Base-by-base conservation (phyloP, 306 rosid genomes). In the Neltuma alba region DNA sequence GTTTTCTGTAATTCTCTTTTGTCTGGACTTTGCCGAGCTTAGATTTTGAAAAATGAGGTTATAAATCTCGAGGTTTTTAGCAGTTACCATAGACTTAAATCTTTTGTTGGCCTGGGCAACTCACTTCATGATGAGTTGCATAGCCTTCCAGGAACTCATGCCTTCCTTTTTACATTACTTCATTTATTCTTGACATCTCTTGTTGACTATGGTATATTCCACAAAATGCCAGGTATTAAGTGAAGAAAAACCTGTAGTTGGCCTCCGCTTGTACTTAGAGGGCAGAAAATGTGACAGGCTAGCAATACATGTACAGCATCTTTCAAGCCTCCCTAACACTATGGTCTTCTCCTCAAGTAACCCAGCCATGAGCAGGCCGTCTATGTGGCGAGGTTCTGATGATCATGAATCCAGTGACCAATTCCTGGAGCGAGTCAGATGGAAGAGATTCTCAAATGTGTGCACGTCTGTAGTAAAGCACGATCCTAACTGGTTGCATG, bases 401-500 rank as follows among this genome's bases (percentile, higher is more conserved):
- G 91, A 91, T 54, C 67, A 42, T 55, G 92, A 92, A 67, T 72
- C 47, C 62, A 85, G 82, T 41, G 58, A 79, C 42, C 92, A 89
- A 75, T 94, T 89, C 84, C 63, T 91, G 52, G 98, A 94, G 83
- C 90, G 93, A 47, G 41, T 94, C 75, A 88, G 91, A 78, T 94
- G 98, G 97, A 94, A 88, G 85, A 85, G 92, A 76, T 94, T 91
- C 87, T 87, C 98, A 79, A 92, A 89, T 57, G 89, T 92, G 62
- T 94, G 98, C 88, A 91, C 97, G 30, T 80, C 92, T 20, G 97
- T 80, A 18, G 97, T 94, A 13, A 85, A 90, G 88, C 91, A 94
- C 70, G 93, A 94, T 66, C 93, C 95, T 28, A 86, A 85, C 86
- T 94, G 98, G 98, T 75, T 92, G 83, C 83, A 84, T 44, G 82